A percentile compares a stretch with the other conserved stretches of the same genome.
Evolutionary conservation across 1,284 basidiomycete genomes (phyloP).

Genomic region (Athelia psychrophila): DNA sequence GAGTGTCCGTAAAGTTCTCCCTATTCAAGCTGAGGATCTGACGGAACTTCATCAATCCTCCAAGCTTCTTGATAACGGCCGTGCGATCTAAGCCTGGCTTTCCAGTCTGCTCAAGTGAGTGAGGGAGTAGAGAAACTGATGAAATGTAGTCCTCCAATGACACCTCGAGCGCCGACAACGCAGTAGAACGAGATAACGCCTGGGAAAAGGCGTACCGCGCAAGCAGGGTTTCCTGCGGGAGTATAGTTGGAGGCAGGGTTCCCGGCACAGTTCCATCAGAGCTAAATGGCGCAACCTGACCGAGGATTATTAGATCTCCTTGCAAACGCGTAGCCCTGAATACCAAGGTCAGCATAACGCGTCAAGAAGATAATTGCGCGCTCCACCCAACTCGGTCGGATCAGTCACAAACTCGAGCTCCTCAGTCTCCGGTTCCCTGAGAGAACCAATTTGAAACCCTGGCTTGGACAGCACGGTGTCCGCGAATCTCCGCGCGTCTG

Average conservation of each 20-base stretch:
- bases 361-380: conserved; percentile 6
- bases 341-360: background rate
- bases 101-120: conserved; percentile 72
- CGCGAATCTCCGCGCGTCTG: conserved; percentile 71
- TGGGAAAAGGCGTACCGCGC: conserved; percentile 89
- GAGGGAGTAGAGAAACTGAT: conserved; percentile 76
- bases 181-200: conserved; percentile 83
- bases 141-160: conserved; percentile 80
- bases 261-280: conserved; percentile 38
- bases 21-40: conserved; percentile 86
- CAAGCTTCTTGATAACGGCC: conserved; percentile 85
- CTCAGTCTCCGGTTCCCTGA: conserved; percentile 79
- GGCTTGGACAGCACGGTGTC: conserved; percentile 56
- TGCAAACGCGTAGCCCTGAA: conserved; percentile 77
- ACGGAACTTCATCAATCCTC: conserved; percentile 83
- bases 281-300: conserved; percentile 55
- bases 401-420: conserved; percentile 90
- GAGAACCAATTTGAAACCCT: conserved; percentile 56
- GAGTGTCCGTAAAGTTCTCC: conserved; percentile 86
- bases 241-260: conserved; percentile 43
- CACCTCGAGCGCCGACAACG: conserved; percentile 80
- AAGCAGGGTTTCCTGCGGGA: conserved; percentile 67
- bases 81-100: conserved; percentile 77
- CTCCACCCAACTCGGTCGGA: conserved; percentile 69
- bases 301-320: conserved; percentile 89